Evolutionary conservation across 768 basidiomycete genomes (phyloP), one percentile per base, ranked within the genome.

Genomic region (Pholiota molesta): DNA sequence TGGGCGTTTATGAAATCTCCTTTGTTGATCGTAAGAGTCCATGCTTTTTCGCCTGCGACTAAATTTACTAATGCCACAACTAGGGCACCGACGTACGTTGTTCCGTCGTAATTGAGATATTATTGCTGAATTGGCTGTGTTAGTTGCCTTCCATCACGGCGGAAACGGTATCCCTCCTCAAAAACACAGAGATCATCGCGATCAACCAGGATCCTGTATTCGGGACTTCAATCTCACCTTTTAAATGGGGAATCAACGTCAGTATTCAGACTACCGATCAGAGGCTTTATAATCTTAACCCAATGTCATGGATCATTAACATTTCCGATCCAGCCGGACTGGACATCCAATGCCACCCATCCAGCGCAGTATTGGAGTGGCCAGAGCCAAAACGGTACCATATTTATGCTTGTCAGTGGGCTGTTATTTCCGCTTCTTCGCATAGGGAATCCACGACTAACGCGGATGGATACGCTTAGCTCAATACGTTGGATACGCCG

Each of bases 351-450:
- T 65, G 67, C 63, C 26, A 80, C 81, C 0, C 81, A 84, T 67
- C 88, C 88, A 1, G 86, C 88, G n/a, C 83, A 87, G 62, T 90
- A 84, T 69, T 90, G 88, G 88, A 88, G 86, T 63, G 88, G 88
- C 3, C 77, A 82, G 65, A 84, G 82, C 59, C 76, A 87, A 70
- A 85, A 88, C 55, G 88, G 88, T 53, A 85, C 85, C 0, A 77
- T 89, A 0, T 77, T 90, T 67, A 90, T 90, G 88, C 77, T 89
- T 28, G 88, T 88, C 63, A 60, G 81, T 67, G 9, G 35, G 26
- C 29, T 37, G n/a, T 21, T 54, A 54, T 37, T 35, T 39, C 53
- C 19, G 53, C 31, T 40, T 14, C 14, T 55, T 37, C 39, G 21
- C 16, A 19, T 28, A 29, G n/a, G 8, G 14, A 33, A 26, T 47